These are phyloP conservation scores for Cyathus striatus DNA, from an alignment of 768 basidiomycete species.

Conservation along the genomic window DNA sequence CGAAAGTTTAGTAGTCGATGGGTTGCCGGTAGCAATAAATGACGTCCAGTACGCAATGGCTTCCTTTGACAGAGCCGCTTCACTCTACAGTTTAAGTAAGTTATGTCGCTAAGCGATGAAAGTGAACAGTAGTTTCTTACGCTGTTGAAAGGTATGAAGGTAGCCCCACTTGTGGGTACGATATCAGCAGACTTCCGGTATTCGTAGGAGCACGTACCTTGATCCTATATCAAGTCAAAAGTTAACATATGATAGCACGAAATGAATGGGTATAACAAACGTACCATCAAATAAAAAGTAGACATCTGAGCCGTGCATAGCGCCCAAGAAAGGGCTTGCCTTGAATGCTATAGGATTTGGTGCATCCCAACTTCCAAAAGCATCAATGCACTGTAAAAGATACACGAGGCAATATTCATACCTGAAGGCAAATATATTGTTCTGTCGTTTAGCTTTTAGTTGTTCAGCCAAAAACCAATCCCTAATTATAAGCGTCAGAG, in stretches of 20 bases:
- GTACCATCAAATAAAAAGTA: slow-evolving; percentile 37
- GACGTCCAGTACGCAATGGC: slow-evolving; percentile 43
- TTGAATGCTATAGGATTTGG: slow-evolving; percentile 34
- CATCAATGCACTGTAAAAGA: not conserved
- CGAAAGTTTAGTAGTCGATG: slow-evolving; percentile 13
- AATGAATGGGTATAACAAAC: slow-evolving; percentile 1
- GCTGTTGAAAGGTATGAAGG: slow-evolving; percentile 30
- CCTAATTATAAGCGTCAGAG: slow-evolving; percentile 16
- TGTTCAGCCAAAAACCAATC: slow-evolving; percentile 33
- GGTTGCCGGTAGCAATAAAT: slow-evolving; percentile 25
- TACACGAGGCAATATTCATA: slow-evolving; percentile 3
- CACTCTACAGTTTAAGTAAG: slow-evolving; percentile 22
- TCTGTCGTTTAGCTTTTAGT: slow-evolving; percentile 17
- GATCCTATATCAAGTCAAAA: slow-evolving; percentile 13
- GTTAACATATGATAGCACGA: not conserved
- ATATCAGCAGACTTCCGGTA: slow-evolving; percentile 5
- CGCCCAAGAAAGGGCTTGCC: slow-evolving; percentile 28
- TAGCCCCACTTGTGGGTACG: slow-evolving; percentile 24
- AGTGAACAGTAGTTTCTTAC: slow-evolving; percentile 11
- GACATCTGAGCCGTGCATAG: slow-evolving; percentile 38
- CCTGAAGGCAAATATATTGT: slow-evolving; percentile 31
- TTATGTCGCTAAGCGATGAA: not conserved
- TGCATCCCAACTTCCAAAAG: slow-evolving; percentile 32
- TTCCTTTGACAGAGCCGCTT: slow-evolving; percentile 27
- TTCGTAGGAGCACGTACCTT: slow-evolving; percentile 13